Conservation (phyloP, 140 eudicot species). For the Flaveria floridana region DNA sequence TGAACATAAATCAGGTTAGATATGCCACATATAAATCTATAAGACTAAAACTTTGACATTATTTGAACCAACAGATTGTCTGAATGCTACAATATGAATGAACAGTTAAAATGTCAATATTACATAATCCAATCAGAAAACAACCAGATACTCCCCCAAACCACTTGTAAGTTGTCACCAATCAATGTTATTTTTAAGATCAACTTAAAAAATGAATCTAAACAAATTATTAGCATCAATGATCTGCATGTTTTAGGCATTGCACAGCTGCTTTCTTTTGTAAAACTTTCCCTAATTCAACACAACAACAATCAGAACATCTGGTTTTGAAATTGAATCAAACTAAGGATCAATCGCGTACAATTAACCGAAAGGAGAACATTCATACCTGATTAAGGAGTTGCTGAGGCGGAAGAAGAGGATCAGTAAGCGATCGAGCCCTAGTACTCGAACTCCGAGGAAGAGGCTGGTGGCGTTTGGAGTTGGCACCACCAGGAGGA, state of each 20-base stretch:
- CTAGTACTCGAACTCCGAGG: constrained; percentile 84
- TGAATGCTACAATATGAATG: neutral
- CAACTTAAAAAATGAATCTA: neutral
- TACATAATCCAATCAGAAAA: constrained; percentile 14
- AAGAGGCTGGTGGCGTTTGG: constrained; percentile 50
- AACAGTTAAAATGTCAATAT: neutral
- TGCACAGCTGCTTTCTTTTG: neutral
- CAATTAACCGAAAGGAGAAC: neutral
- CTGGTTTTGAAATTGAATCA: neutral
- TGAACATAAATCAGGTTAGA: constrained; percentile 5
- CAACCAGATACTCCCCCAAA: constrained; percentile 16
- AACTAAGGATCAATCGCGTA: constrained; percentile 7
- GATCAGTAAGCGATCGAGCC: constrained; percentile 75
- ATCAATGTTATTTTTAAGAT: neutral
- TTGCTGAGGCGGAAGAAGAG: constrained; percentile 80
- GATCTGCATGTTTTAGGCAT: constrained; percentile 21
- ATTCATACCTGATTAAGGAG: constrained; percentile 68
- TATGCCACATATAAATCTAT: neutral
- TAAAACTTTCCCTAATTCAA: constrained; percentile 7
- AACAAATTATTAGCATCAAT: neutral
- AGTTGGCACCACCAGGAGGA: constrained; percentile 31
- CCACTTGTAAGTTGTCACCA: neutral
- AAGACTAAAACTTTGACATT: neutral
- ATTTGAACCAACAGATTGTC: neutral
- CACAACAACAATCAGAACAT: neutral